phyloP scores from a whole-genome alignment of 306 rosid species.

The Trichosanthes truncata region DNA sequence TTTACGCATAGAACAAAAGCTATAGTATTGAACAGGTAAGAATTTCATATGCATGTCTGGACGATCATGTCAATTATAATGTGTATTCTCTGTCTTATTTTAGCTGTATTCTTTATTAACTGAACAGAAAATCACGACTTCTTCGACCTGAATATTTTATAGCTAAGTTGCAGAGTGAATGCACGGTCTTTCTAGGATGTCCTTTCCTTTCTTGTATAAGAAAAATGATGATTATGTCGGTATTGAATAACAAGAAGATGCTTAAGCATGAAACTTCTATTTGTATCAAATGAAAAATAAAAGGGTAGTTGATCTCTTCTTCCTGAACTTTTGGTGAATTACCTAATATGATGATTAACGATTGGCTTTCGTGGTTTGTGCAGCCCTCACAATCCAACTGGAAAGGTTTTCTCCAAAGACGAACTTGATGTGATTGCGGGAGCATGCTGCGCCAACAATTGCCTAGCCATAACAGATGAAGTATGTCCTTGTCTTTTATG shows the following conservation, averaged over 20 bases:
- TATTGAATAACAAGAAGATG: no score
- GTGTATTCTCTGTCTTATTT: neutral
- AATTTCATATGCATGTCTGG: neutral
- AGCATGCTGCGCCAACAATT: constrained; percentile 44
- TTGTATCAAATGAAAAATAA: neutral
- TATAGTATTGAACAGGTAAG: constrained; percentile 68
- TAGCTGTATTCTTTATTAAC: neutral
- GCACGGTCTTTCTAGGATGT: neutral
- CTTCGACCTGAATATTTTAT: neutral
- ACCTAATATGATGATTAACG: no score
- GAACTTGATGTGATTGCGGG: constrained; percentile 71
- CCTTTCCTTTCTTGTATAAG: neutral
- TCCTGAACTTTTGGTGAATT: neutral
- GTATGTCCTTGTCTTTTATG: constrained; percentile 27
- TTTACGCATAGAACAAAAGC: constrained; percentile 69
- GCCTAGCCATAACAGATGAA: constrained; percentile 83
- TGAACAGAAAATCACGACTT: neutral
- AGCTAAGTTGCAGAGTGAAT: neutral
- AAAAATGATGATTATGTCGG: no score
- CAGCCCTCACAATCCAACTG: constrained; percentile 96
- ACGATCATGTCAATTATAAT: neutral
- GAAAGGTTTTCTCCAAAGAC: constrained; percentile 71
- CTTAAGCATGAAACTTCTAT: neutral
- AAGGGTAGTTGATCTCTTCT: no score
- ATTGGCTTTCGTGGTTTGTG: neutral